Percentiles rank a stretch among this genome's conserved stretches.
Evolutionary conservation across 441 rosid genomes (phyloP).

Genomic region (Brassica hybrid): DNA sequence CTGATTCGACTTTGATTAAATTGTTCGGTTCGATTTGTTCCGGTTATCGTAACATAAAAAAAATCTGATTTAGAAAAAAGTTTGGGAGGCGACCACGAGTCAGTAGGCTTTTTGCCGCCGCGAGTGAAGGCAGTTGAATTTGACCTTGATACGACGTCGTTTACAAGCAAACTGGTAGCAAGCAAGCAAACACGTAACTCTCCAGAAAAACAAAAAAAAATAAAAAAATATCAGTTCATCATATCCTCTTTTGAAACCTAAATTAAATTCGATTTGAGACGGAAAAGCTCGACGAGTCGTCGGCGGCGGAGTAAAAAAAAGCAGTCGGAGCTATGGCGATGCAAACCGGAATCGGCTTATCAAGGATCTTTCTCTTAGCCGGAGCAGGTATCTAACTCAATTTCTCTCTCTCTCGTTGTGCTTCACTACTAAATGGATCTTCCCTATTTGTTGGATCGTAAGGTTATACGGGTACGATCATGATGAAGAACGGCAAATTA

Average conservation of each 20-base stretch:
- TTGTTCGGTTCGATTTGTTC: too few relatives aligned
- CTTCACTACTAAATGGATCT: not conserved
- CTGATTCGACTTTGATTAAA: too few relatives aligned
- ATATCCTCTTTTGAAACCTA: not conserved
- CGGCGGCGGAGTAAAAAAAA: not conserved
- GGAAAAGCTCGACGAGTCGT: not conserved
- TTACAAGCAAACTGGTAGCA: not conserved
- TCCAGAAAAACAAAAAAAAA: not conserved
- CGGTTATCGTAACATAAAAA: too few relatives aligned
- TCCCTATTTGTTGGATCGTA: not conserved
- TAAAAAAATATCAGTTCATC: not conserved
- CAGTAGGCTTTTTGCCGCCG: not conserved
- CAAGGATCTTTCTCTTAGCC: not conserved
- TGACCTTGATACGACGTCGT: not conserved
- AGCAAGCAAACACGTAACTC: not conserved
- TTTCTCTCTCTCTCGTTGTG: not conserved
- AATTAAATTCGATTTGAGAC: not conserved
- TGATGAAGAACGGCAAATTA: conserved; percentile 75
- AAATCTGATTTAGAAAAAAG: too few relatives aligned
- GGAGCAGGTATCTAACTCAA: not conserved
- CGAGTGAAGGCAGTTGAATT: not conserved
- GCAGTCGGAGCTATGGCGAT: not conserved
- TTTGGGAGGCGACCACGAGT: not conserved
- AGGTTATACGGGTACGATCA: conserved; percentile 82
- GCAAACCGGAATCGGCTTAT: not conserved